Evolutionary conservation across 2,329 filamentous ascomycete genomes (phyloP).

Genomic region (Fusarium verticillioides): DNA sequence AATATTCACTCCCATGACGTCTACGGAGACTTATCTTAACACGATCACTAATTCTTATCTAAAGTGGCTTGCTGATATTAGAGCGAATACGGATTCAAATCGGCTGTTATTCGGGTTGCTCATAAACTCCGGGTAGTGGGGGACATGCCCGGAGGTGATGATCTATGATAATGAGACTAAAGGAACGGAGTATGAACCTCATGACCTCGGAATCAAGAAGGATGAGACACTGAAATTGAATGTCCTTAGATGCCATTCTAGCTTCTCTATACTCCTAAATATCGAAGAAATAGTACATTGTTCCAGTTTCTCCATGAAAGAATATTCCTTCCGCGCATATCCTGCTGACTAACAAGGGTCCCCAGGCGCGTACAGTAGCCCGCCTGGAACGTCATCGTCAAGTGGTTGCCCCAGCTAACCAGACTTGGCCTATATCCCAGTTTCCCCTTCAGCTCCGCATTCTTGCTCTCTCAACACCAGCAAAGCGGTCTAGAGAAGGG

Average conservation of each 20-base stretch:
- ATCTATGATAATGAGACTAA: neutral
- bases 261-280: neutral
- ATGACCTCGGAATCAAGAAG: conserved; percentile 13
- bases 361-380: conserved; percentile 1
- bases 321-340: neutral
- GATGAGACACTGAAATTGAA: neutral
- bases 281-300: neutral
- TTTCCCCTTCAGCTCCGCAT: conserved; percentile 14
- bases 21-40: neutral
- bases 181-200: conserved; percentile 7
- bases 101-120: conserved; percentile 41
- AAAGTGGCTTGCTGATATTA: conserved; percentile 8
- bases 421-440: conserved; percentile 28
- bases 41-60: neutral
- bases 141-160: conserved; percentile 1
- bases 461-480: conserved; percentile 10
- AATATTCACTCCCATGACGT: neutral
- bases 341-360: conserved; percentile 37
- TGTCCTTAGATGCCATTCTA: neutral
- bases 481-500: conserved; percentile 7
- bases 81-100: conserved; percentile 26
- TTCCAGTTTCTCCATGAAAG: neutral
- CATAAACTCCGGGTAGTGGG: conserved; percentile 31
- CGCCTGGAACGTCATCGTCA: conserved; percentile 40
- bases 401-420: conserved; percentile 24